Evolutionary conservation across 2,329 filamentous ascomycete species (phyloP), one percentile per base, ranked within the genome.

Genomic region (Phialophora verrucosa): DNA sequence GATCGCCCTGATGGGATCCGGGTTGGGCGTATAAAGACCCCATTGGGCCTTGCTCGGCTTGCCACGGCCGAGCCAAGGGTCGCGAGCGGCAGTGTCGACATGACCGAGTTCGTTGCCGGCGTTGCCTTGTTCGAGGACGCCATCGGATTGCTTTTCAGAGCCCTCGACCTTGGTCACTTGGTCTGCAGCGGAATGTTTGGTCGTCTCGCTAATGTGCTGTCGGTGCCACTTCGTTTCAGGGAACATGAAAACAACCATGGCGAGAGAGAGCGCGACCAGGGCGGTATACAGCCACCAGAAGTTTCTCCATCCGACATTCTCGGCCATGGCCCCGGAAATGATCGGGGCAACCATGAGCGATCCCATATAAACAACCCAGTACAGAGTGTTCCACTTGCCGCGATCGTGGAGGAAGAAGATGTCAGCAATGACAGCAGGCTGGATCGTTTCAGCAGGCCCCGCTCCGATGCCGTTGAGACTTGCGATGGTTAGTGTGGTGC

Each of bases 221-320:
- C 87, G 84, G 63, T 84, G 81, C 77, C 83, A 90, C 68, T 84
- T 85, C 0, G 87, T 89, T 74, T 90, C 87, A 0, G 88, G 88
- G 71, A 89, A 89, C 71, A 86, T 78, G 73, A 88, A 86, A 31
- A 88, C 74, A 38, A 84, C 79, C 73, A 86, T 78, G 4, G 87
- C 32, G 25, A 84, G 76, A 0, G 82, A 81, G 3, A 84, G 72
- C 1, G 77, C 83, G 2, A 87, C 75, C 1, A 89, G 59, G 1
- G 74, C 87, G 1, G 85, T 83, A 69, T 89, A 88, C 68, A 90
- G 78, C 87, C 87, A 90, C 85, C 86, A 90, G 74, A 90, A 90
- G 72, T 78, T 86, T 29, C 85, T 79, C 84, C 85, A 88, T 56
- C 86, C 86, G 3, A 83, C 74, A 42, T 84, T 81, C 51, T 84